These are phyloP conservation scores for Annulohypoxylon bovei DNA, from an alignment of 495 filamentous ascomycete genomes.

Conservation along the genomic window DNA sequence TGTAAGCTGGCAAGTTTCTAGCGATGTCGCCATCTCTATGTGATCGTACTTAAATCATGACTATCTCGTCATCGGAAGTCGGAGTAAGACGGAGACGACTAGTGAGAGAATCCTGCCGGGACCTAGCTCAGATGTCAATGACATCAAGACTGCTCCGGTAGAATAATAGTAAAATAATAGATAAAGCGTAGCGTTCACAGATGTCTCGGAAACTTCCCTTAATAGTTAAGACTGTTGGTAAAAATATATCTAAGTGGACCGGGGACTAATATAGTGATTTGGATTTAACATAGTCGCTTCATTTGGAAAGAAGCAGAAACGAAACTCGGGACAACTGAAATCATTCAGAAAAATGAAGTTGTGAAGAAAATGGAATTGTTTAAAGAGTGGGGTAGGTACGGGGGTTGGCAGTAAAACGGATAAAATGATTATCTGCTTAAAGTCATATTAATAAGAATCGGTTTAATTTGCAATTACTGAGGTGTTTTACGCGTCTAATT, in stretches of 20 bases:
- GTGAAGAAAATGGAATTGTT: neutral
- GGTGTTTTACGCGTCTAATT: constrained; percentile 16
- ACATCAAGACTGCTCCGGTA: constrained; percentile 22
- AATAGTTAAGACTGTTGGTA: neutral
- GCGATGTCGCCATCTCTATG: constrained; percentile 7
- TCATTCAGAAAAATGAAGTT: neutral
- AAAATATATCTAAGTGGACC: neutral
- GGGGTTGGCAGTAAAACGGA: neutral
- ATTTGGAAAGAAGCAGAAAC: neutral
- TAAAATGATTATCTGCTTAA: neutral
- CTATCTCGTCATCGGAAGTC: constrained; percentile 15
- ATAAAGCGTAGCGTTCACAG: neutral
- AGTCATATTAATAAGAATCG: neutral
- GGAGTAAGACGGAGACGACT: neutral
- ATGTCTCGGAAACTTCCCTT: constrained; percentile 3
- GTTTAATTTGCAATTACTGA: neutral
- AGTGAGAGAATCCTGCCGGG: neutral
- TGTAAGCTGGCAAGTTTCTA: too few species aligned
- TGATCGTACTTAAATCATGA: neutral
- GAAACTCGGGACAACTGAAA: neutral
- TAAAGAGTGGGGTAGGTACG: too few species aligned
- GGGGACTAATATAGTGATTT: neutral
- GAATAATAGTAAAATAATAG: neutral
- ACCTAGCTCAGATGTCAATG: constrained; percentile 5
- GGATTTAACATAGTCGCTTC: neutral